Conservation (phyloP, 192 early-diverging fungal species). For the Coemansia sp. region DNA sequence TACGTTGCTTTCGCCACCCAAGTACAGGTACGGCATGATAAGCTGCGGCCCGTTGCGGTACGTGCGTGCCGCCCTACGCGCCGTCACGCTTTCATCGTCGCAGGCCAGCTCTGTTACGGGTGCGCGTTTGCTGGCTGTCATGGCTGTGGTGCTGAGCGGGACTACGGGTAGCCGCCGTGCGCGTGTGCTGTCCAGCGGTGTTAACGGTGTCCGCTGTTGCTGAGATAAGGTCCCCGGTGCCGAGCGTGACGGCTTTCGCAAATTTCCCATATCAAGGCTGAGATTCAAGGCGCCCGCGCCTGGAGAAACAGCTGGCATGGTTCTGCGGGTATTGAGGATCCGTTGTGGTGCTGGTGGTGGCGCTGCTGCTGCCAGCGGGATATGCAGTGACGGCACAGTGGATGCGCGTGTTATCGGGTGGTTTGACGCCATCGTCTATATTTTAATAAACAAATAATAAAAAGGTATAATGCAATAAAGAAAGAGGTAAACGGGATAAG, state of each 20-base stretch:
- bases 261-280: slow-evolving; percentile 12
- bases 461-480: background rate
- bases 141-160: slow-evolving; percentile 1
- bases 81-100: slow-evolving; percentile 13
- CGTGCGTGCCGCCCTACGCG: slow-evolving; percentile 30
- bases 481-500: too few species aligned
- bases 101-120: background rate
- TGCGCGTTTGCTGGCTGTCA: background rate
- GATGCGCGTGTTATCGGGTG: slow-evolving; percentile 14
- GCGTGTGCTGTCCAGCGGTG: background rate
- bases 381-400: slow-evolving; percentile 8
- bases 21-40: slow-evolving; percentile 49
- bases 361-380: slow-evolving; percentile 6
- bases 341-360: slow-evolving; percentile 10
- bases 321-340: slow-evolving; percentile 11
- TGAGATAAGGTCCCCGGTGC: background rate
- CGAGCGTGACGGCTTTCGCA: slow-evolving; percentile 9
- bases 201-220: slow-evolving; percentile 1
- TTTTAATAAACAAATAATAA: background rate
- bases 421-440: slow-evolving; percentile 4
- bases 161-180: background rate
- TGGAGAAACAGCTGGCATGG: slow-evolving; percentile 5
- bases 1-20: slow-evolving; percentile 38
- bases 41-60: slow-evolving; percentile 40
- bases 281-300: slow-evolving; percentile 3